These are phyloP conservation scores for Phytophthora pseudosyringae DNA, from an alignment of 352 stramenopile genomes.

Conservation along the genomic window DNA sequence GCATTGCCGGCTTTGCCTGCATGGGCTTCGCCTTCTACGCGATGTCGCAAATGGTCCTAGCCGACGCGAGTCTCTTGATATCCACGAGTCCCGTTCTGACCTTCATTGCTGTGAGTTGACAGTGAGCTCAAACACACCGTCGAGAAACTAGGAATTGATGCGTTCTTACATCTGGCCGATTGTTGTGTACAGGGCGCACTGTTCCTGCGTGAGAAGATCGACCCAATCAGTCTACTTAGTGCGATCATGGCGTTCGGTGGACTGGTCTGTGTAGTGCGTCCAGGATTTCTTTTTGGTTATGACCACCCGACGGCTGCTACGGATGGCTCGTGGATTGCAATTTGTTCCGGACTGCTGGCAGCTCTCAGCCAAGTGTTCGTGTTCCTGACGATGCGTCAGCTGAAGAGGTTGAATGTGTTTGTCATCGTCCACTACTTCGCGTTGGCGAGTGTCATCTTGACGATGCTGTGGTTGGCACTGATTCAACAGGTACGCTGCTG, in stretches of 20 bases:
- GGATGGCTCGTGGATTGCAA: slow-evolving; percentile 34
- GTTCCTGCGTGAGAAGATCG: slow-evolving; percentile 53
- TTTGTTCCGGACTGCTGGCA: slow-evolving; percentile 45
- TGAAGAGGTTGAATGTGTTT: slow-evolving; percentile 51
- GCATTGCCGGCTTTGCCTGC: slow-evolving; percentile 60
- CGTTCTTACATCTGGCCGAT: not conserved
- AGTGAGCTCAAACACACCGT: not conserved
- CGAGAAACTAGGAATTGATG: not conserved
- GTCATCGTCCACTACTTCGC: slow-evolving; percentile 72
- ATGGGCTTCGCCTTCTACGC: slow-evolving; percentile 80
- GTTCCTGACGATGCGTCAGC: slow-evolving; percentile 55
- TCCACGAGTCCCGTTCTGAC: slow-evolving; percentile 49
- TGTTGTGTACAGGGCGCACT: slow-evolving; percentile 35
- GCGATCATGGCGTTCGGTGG: slow-evolving; percentile 48
- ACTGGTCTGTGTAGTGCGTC: slow-evolving; percentile 57
- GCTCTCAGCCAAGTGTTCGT: slow-evolving; percentile 57
- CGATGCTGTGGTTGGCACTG: slow-evolving; percentile 45
- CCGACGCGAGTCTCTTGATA: slow-evolving; percentile 67
- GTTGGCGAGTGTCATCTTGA: slow-evolving; percentile 47
- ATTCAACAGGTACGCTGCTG: slow-evolving; percentile 45
- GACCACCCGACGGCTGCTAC: slow-evolving; percentile 21
- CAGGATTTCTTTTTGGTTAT: slow-evolving; percentile 52
- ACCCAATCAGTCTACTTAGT: slow-evolving; percentile 41
- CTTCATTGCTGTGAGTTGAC: slow-evolving; percentile 34
- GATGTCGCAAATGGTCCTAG: slow-evolving; percentile 77